Evolutionary conservation across 495 filamentous ascomycete species (phyloP).

Genomic region (Clavariopsis aquatica): DNA sequence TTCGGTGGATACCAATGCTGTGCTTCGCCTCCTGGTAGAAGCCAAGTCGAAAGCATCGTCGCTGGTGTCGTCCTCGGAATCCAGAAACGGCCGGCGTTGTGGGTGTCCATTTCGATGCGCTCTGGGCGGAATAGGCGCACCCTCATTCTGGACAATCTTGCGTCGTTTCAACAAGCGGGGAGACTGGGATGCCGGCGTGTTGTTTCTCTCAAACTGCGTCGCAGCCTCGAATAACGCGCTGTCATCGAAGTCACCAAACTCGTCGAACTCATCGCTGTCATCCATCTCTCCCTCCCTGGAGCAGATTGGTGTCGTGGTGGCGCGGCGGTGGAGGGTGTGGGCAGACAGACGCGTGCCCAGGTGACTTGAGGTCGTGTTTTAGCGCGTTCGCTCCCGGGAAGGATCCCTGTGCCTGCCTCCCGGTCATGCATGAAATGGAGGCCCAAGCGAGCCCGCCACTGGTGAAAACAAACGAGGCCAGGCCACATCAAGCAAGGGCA

Average conservation of each 20-base stretch:
- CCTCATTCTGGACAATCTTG: constrained; percentile 25
- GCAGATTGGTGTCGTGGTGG: background rate
- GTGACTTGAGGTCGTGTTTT: constrained; percentile 9
- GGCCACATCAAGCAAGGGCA: background rate
- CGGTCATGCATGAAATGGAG: background rate
- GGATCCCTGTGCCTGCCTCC: background rate
- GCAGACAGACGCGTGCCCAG: constrained; percentile 18
- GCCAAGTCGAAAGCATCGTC: constrained; percentile 8
- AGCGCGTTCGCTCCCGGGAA: constrained; percentile 13
- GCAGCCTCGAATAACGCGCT: constrained; percentile 41
- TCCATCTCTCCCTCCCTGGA: constrained; percentile 35
- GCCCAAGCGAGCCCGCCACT: background rate
- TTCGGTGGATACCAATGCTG: background rate
- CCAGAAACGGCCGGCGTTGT: background rate
- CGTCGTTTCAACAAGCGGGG: constrained; percentile 29
- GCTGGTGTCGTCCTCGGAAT: constrained; percentile 6
- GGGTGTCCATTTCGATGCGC: background rate
- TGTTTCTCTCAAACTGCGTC: constrained; percentile 38
- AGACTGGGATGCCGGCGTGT: constrained; percentile 35
- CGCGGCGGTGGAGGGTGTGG: background rate
- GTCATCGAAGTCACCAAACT: constrained; percentile 43
- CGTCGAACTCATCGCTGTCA: constrained; percentile 45
- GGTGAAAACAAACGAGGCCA: background rate
- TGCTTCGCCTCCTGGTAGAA: background rate
- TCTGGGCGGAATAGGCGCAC: constrained; percentile 22